Evolutionary conservation across 805 yeast species (phyloP).

Genomic region (Wickerhamomyces strasburgensis): DNA sequence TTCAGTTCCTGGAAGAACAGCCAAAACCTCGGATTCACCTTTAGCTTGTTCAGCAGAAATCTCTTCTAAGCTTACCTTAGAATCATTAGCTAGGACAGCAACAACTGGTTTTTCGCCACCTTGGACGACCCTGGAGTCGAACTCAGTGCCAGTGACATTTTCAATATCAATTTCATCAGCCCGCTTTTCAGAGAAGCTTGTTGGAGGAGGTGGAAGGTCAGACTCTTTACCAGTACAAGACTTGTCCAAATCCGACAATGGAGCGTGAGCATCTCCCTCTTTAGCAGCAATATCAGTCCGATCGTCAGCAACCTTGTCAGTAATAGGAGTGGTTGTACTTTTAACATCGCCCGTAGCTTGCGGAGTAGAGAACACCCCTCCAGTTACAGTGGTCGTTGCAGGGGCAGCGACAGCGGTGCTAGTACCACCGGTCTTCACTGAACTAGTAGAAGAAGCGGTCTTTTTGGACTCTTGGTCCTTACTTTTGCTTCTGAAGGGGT

Average conservation of each 20-base stretch:
- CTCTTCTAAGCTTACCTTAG: slow-evolving; percentile 12
- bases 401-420: too few relatives aligned
- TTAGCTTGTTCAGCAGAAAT: slow-evolving; percentile 18
- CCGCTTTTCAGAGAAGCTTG: neutral
- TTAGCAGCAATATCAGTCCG: slow-evolving; percentile 3
- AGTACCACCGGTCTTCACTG: slow-evolving; percentile 3
- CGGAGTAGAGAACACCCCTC: too few relatives aligned
- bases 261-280: slow-evolving; percentile 1
- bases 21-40: slow-evolving; percentile 14
- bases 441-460: slow-evolving; percentile 9
- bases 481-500: slow-evolving; percentile 12
- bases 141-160: slow-evolving; percentile 13
- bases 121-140: slow-evolving; percentile 9
- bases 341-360: too few relatives aligned
- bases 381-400: too few relatives aligned
- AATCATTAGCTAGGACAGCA: slow-evolving; percentile 9
- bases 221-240: neutral
- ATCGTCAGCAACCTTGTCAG: slow-evolving; percentile 1
- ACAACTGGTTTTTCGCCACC: slow-evolving; percentile 11
- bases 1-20: slow-evolving; percentile 12
- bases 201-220: neutral
- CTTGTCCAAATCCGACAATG: too few relatives aligned
- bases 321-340: too few relatives aligned
- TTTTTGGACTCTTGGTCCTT: slow-evolving; percentile 7
- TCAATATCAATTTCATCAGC: slow-evolving; percentile 8